Base-by-base conservation (phyloP, 139 green algal species). In the Picochlorum sp. region DNA sequence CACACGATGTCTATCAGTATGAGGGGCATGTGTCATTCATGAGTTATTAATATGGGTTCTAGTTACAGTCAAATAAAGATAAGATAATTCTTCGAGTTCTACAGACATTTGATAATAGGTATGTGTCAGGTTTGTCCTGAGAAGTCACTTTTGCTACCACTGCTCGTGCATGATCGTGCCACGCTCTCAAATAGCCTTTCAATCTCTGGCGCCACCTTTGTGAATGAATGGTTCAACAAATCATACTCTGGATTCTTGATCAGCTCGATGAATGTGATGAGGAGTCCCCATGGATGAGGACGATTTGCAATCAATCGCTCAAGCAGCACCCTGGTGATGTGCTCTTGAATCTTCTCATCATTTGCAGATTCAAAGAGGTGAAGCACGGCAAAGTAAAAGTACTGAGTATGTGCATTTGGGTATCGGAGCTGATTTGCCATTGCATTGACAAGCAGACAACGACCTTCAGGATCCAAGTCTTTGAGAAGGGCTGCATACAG, bases 211-310 rank as follows among this genome's bases (percentile, higher is more conserved):
- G 90, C 90, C 62, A 86, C 95, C 20, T 83, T 80, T 24, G 91
- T 97, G 83, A 99, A 98, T 24, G 71, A 69, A 73, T 97, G 88
- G 34, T 63, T 76, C 94, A 94, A 99, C 76, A 99, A 98, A 56
- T 84, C 86, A 84, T 97, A 98, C n/a, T 84, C 71, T 46, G 85
- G 85, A 78, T 98, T 98, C 81, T 97, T 98, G 78, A 99, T 98
- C 24, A 99, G 87, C 85, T 99, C 94, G 64, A 98, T 98, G 82
- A 99, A 99, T 21, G 94, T 98, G 76, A 98, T 92, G 32, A 99
- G 83, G 63, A 98, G 81, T 24, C 94, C 94, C 85, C 87, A 95
- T 32, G 86, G 86, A 74, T 93, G 86, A n/a, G 80, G 80, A 46
- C 79, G 68, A 84, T 98, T 98, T n/a, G 97, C 94, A 49, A 99